Evolutionary conservation across 1,284 basidiomycete species (phyloP).

Genomic region (Golubevia pallescens): DNA sequence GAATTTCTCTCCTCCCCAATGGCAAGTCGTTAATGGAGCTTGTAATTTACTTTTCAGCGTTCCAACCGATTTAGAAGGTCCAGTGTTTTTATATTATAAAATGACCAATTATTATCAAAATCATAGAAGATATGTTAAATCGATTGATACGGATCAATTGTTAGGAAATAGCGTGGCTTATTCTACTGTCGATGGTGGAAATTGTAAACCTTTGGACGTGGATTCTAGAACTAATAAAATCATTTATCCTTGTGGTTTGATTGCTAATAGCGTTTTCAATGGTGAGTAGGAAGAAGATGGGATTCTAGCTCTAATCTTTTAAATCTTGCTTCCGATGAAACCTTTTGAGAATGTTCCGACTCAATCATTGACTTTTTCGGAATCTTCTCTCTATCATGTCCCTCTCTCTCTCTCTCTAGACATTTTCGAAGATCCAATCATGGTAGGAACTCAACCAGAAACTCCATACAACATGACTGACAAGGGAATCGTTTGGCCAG

Average conservation of each 20-base stretch:
- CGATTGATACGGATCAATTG: conserved; percentile 83
- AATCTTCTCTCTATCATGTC: conserved; percentile 11
- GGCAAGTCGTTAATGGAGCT: conserved; percentile 68
- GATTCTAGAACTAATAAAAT: conserved; percentile 32
- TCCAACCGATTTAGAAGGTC: conserved; percentile 76
- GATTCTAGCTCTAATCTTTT: background rate
- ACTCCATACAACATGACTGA: conserved; percentile 36
- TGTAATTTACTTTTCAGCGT: conserved; percentile 66
- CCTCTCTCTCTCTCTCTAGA: conserved; percentile 68
- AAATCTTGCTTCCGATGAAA: background rate
- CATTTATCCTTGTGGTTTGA: conserved; percentile 89
- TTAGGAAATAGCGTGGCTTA: background rate
- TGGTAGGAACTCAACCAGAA: conserved; percentile 70
- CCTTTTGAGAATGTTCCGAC: background rate
- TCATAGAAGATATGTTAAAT: conserved; percentile 96
- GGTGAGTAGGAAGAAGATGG: conserved; percentile 69
- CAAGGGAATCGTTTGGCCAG: conserved; percentile 74
- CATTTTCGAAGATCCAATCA: conserved; percentile 75
- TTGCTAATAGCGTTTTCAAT: conserved; percentile 98
- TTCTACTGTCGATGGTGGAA: conserved; percentile 72
- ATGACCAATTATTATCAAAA: conserved; percentile 81
- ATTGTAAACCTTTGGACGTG: conserved; percentile 85
- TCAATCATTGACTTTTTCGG: background rate
- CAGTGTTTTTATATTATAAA: conserved; percentile 95
- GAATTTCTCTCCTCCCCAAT: conserved; percentile 56